phyloP scores from a whole-genome alignment of 1,284 basidiomycete genomes.

The Trichosporon sp. region DNA sequence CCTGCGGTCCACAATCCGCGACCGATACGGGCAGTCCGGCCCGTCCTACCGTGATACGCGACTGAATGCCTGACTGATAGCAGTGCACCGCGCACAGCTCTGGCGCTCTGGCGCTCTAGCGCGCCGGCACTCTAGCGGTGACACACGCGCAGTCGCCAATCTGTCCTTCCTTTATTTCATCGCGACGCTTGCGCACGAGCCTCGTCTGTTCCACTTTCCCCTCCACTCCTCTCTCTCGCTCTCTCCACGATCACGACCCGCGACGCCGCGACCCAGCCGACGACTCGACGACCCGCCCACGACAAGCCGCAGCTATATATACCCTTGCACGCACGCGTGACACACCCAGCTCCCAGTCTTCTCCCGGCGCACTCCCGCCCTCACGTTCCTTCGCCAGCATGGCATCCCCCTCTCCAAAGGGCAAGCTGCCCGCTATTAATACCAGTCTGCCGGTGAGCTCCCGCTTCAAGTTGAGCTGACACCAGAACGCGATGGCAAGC shows the following conservation, averaged over 20 bases:
- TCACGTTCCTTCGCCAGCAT: background rate
- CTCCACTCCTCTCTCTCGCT: background rate
- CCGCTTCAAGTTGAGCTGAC: background rate
- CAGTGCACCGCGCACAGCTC: background rate
- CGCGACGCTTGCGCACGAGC: background rate
- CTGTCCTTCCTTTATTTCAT: background rate
- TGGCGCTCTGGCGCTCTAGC: background rate
- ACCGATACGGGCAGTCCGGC: background rate
- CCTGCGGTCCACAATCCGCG: background rate
- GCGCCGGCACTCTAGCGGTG: background rate
- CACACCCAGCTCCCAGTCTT: background rate
- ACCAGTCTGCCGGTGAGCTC: background rate
- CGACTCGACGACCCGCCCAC: background rate
- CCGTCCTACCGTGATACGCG: background rate
- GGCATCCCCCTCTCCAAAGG: background rate
- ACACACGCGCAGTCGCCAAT: background rate
- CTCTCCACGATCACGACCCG: background rate
- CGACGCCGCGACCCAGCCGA: background rate
- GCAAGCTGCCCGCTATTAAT: background rate
- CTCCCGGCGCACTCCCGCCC: background rate
- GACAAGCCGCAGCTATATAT: background rate
- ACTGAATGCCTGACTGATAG: background rate
- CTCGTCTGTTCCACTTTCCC: background rate
- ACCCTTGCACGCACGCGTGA: background rate
- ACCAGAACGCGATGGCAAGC: background rate